Base-by-base conservation (phyloP, 352 stramenopile genomes). In the Pythium volutum region DNA sequence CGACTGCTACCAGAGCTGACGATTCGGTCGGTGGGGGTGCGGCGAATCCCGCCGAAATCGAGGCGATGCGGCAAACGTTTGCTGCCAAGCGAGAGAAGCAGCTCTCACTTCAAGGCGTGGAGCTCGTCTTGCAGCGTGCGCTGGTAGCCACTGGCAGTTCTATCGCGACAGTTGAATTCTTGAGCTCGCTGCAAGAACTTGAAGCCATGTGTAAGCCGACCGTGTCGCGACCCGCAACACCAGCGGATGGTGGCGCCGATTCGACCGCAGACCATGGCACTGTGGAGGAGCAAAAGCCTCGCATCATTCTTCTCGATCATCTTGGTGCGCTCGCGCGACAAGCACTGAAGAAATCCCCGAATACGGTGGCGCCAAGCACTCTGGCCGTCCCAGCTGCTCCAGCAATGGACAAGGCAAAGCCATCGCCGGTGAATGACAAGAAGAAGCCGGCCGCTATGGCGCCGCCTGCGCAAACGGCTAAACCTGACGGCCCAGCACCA, bases 241-340 rank as follows among this genome's bases (percentile, higher is more conserved):
- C 31, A 5, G n/a, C 3, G 34, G 50, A 29, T 7, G 33, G 16
- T 26, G 16, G 12, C 18, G 14, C n/a, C 15, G 42, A 41, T 16
- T 18, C 36, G 1, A 23, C 4, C 7, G 36, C 2, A n/a, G 29
- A 42, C 8, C 14, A 58, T 8, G 33, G 3, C 1, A 46, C 12
- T 2, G 11, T 20, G 5, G 36, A 42, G 12, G 36, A 18, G n/a
- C 6, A 43, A 20, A 29, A 56, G 18, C 73, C 70, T 16, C 67
- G 64, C 11, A 66, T 86, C 2, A 43, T 87, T 20, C 36, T 87
- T 9, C 52, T 87, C 2, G 75, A 87, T 14, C 77, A 81, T 38
- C 46, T 80, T 55, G 59, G 41, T 27, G 39, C 38, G n/a, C 26
- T 71, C 1, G 26, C 53, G 49, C 46, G 38, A 4, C 59, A 71